Evolutionary conservation across 352 stramenopile species (phyloP).

Genomic region (Phytophthora hybrid): DNA sequence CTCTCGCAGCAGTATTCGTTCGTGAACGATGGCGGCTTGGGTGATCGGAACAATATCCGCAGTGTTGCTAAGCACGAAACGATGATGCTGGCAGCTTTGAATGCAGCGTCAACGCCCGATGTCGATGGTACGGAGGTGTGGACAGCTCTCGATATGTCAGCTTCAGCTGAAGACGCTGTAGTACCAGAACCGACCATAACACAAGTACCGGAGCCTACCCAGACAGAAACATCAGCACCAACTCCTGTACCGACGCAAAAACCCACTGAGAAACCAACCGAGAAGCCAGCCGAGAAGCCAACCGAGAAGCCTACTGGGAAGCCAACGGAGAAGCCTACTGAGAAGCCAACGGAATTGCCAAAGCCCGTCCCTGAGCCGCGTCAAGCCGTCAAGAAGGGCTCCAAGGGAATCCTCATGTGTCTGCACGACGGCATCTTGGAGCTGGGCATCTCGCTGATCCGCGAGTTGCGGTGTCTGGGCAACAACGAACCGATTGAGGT

Average conservation of each 20-base stretch:
- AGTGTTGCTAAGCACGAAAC: conserved; percentile 6
- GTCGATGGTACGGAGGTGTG: conserved; percentile 6
- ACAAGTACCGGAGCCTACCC: not conserved
- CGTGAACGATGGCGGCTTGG: conserved; percentile 16
- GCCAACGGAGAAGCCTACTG: conserved; percentile 25
- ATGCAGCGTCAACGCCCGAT: conserved; percentile 14
- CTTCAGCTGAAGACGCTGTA: conserved; percentile 6
- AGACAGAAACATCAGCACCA: not conserved
- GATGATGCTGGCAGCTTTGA: conserved; percentile 20
- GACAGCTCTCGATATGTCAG: conserved; percentile 18
- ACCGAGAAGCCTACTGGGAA: conserved; percentile 19
- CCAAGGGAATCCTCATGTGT: conserved; percentile 53
- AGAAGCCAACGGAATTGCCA: conserved; percentile 27
- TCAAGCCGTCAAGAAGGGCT: conserved; percentile 41
- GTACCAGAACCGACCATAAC: conserved; percentile 7
- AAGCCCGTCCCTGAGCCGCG: conserved; percentile 33
- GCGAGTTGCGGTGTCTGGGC: conserved; percentile 57
- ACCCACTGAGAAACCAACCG: not conserved
- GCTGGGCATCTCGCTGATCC: conserved; percentile 59
- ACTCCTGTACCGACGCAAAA: conserved; percentile 7
- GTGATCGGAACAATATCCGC: conserved; percentile 19
- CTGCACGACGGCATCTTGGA: conserved; percentile 52
- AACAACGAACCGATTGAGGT: conserved; percentile 63
- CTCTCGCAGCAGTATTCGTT: conserved; percentile 38
- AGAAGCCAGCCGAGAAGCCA: conserved; percentile 12